phyloP scores from a whole-genome alignment of 768 basidiomycete species.

The Tulasnella sp. region DNA sequence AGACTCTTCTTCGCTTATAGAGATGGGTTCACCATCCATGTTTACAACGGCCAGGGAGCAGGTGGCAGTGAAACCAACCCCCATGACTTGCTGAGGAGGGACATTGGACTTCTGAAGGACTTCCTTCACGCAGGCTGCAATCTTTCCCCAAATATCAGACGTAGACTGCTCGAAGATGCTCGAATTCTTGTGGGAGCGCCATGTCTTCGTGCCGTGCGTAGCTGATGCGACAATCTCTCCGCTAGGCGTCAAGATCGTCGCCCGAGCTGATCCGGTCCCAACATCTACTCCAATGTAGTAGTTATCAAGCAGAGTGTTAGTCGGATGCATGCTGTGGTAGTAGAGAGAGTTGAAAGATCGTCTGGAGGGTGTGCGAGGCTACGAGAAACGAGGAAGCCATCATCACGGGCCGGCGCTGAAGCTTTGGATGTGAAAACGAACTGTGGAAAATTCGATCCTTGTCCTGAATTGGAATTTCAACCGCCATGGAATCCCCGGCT shows the following conservation, averaged over 20 bases:
- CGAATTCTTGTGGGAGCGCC: constrained; percentile 72
- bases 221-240: constrained; percentile 69
- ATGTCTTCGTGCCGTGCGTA: constrained; percentile 73
- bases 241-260: constrained; percentile 57
- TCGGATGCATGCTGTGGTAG: background rate
- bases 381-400: background rate
- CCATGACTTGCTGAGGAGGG: constrained; percentile 54
- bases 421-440: background rate
- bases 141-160: constrained; percentile 68
- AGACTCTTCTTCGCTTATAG: constrained; percentile 55
- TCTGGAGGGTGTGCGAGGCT: background rate
- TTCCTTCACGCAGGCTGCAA: constrained; percentile 47
- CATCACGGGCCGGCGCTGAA: background rate
- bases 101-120: constrained; percentile 42
- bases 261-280: constrained; percentile 89
- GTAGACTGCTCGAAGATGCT: constrained; percentile 97
- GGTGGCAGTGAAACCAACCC: constrained; percentile 91
- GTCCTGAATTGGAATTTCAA: background rate
- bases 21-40: constrained; percentile 57
- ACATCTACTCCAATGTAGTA: constrained; percentile 38
- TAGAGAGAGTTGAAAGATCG: background rate
- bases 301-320: background rate
- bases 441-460: background rate
- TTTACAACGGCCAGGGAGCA: constrained; percentile 88
- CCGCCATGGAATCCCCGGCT: background rate